Evolutionary conservation across 305 asterid species (phyloP), one percentile per base, ranked within the genome.

Genomic region (Rubia peregrina): DNA sequence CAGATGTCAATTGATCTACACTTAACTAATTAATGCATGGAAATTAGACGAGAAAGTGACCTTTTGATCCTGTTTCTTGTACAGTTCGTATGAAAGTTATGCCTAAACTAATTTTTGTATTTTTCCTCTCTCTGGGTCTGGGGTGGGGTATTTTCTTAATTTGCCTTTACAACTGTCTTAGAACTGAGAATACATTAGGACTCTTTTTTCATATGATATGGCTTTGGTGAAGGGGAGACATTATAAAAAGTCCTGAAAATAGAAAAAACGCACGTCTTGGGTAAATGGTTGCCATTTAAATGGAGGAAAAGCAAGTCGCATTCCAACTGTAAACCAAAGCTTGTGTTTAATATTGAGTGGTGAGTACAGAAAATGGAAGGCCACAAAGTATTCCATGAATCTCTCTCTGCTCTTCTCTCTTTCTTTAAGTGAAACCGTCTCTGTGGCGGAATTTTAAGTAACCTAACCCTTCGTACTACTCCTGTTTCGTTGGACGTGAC

Each of bases 341-440:
- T 33, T 33, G 36, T 33, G 71, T 44, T 74, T 49, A 7, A 72
- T 24, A 67, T 16, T 66, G 51, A 16, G 66, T 48, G 46, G 8
- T 57, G 43, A 68, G 24, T 66, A 21, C 61, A 75, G 75, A 70
- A 73, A 73, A 57, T 75, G 75, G 82, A 22, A 64, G 74, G 73
- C 82, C 79, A 65, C 80, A 65, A 72, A 67, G 65, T 71, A 53
- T 49, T 8, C 56, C 56, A 13, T 49, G 46, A 17, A 7, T 30
- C 38, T 22, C n/a, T 72, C 38, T 60, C 55, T 43, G n/a, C 65
- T 38, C 60, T 40, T 51, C 40, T 24, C 40, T 24, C 36, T 16
- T 46, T 46, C 51, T 46, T 46, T 8, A 7, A 10, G 14, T 46
- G 5, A 46, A 46, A 46, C 17, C 14, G n/a, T 12, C 17, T 3